A percentile compares a stretch with the other conserved stretches of the same genome.
Evolutionary conservation across 495 filamentous ascomycete species (phyloP).

Genomic region (Pyrenopolyporus hunteri): DNA sequence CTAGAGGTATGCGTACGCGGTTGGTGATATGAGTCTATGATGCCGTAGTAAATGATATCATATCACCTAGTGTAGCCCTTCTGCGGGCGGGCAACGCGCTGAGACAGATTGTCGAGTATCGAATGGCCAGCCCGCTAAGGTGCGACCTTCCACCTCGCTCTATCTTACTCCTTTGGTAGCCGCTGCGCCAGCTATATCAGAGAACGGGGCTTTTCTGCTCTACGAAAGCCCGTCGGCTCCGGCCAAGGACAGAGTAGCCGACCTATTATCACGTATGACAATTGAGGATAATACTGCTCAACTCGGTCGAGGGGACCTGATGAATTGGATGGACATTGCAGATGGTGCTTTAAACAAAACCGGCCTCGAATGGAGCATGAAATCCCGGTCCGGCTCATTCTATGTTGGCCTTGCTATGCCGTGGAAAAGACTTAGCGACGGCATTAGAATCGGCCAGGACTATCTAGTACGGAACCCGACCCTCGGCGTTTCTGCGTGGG

Average conservation of each 20-base stretch:
- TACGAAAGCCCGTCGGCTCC: slow-evolving; percentile 69
- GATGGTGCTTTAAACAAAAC: slow-evolving; percentile 65
- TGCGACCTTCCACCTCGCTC: slow-evolving; percentile 1
- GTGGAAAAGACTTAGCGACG: slow-evolving; percentile 65
- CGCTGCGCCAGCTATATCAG: slow-evolving; percentile 6
- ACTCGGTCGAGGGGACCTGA: slow-evolving; percentile 70
- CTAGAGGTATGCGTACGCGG: slow-evolving; percentile 7
- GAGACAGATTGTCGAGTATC: not conserved
- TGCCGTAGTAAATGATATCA: not conserved
- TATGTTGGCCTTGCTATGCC: slow-evolving; percentile 71
- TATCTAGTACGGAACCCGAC: slow-evolving; percentile 68
- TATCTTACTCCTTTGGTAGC: slow-evolving; percentile 8
- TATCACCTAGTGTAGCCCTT: not conserved
- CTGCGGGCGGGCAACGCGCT: not conserved
- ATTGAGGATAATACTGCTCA: slow-evolving; percentile 72
- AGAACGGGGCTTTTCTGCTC: slow-evolving; percentile 29
- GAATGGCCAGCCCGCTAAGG: slow-evolving; percentile 3
- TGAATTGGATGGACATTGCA: slow-evolving; percentile 70
- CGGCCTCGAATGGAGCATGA: slow-evolving; percentile 69
- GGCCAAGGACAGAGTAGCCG: slow-evolving; percentile 66
- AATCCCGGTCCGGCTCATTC: slow-evolving; percentile 65
- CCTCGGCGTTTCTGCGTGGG: slow-evolving; percentile 70
- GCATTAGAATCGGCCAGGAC: slow-evolving; percentile 66
- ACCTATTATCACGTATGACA: slow-evolving; percentile 71
- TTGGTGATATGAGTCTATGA: slow-evolving; percentile 17